These are phyloP conservation scores for Clathrospora elynae DNA, from an alignment of 2,329 filamentous ascomycete genomes.

Conservation along the genomic window DNA sequence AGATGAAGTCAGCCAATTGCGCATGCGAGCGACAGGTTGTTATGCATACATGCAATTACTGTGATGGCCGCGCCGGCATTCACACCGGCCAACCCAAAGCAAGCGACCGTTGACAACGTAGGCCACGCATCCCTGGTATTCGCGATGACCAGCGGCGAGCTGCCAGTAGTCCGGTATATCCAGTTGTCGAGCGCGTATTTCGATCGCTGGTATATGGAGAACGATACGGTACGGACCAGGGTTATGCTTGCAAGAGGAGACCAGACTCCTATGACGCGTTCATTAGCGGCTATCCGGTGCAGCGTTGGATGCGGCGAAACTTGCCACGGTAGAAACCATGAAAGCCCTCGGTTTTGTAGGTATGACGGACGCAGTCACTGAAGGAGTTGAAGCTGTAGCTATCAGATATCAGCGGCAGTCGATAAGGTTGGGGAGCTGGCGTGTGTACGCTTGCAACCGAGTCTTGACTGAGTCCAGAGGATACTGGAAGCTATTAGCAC, in stretches of 20 bases:
- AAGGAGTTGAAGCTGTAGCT: constrained; percentile 75
- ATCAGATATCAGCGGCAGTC: constrained; percentile 22
- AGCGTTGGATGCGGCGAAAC: constrained; percentile 22
- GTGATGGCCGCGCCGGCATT: constrained; percentile 81
- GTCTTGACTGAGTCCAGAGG: constrained; percentile 89
- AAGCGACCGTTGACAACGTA: constrained; percentile 72
- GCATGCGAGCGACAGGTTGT: neutral
- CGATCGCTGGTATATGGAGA: constrained; percentile 78
- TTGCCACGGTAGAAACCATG: constrained; percentile 60
- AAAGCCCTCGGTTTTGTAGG: constrained; percentile 65
- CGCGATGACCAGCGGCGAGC: constrained; percentile 74
- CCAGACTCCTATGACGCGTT: constrained; percentile 62
- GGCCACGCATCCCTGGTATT: constrained; percentile 73
- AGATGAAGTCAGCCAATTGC: constrained; percentile 15
- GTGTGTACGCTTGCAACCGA: constrained; percentile 79
- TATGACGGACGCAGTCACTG: constrained; percentile 73
- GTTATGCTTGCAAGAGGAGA: constrained; percentile 82
- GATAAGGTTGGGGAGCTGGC: constrained; percentile 17
- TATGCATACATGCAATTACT: constrained; percentile 68
- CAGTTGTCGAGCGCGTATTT: constrained; percentile 75
- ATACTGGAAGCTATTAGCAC: constrained; percentile 57
- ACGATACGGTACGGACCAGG: constrained; percentile 75
- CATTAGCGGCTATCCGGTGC: constrained; percentile 15
- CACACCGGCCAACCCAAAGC: constrained; percentile 78
- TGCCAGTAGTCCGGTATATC: constrained; percentile 67